Base-by-base conservation (phyloP, 768 basidiomycete species). In the Psilocybe azurescens region DNA sequence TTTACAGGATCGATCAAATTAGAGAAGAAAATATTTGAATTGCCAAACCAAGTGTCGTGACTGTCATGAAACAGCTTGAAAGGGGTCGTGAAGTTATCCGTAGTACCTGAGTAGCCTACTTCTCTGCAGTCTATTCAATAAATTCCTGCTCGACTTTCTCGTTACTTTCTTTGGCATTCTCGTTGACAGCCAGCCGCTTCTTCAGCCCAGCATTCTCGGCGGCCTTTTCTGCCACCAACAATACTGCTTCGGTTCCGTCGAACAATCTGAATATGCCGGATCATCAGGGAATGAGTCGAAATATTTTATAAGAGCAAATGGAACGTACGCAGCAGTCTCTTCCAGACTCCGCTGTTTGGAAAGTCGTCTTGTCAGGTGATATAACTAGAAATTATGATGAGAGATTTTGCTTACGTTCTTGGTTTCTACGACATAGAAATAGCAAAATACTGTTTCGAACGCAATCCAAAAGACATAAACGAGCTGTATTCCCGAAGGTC, bases 401-500 rank as follows among this genome's bases (percentile, higher is more conserved):
- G 8, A 11, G 28, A 24, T 6, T 44, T 13, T 20, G 64, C 72
- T 41, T 58, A 73, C 73, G 58, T 75, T 72, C 76, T 81, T 83
- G 36, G 86, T 86, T 74, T 87, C 86, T 20, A 86, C 71, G 56
- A 86, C 66, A 71, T 80, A 86, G 72, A 83, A 69, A 72, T 75
- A 87, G 58, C 78, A 66, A 70, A 79, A 88, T 16, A 74, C 73
- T 28, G 81, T 72, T 73, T 88, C 85, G 71, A 81, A 81, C 10
- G 74, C 75, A 59, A 87, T 73, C 84, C 85, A 87, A 70, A 77
- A 80, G 61, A 83, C 81, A 67, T 88, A 86, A 48, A 86, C 80
- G 16, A 72, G 66, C 74, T 75, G 39, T 9, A 50, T 10, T 44
- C 13, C 14, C 33, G 36, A 44, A 30, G 18, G 10, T 39, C 14